Conservation (phyloP, 2,329 filamentous ascomycete species). For the Trichophyton benhamiae region DNA sequence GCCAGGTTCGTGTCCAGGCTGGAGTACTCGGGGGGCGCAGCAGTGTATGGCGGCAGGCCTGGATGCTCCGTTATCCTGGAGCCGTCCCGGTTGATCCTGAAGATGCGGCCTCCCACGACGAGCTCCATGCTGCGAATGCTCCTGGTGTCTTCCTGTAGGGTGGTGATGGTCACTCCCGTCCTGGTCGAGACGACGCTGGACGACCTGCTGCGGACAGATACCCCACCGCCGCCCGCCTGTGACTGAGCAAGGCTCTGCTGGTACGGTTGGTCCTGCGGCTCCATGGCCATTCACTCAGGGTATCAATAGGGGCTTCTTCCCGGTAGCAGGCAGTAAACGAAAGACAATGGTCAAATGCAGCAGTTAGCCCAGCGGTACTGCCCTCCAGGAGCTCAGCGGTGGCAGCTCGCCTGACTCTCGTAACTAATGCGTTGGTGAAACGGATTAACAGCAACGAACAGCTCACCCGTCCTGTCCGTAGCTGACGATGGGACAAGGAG, state of each 20-base stretch:
- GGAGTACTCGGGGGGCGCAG: constrained; percentile 4
- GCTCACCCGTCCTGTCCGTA: too few species aligned
- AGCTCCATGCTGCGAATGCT: constrained; percentile 22
- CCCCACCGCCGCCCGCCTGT: background rate
- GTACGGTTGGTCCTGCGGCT: background rate
- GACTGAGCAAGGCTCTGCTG: background rate
- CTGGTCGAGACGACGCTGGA: constrained; percentile 22
- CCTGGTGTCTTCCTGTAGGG: constrained; percentile 16
- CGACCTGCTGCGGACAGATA: constrained; percentile 16
- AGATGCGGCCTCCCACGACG: constrained; percentile 19
- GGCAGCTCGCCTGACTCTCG: too few species aligned
- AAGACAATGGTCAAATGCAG: too few species aligned
- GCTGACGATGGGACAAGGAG: too few species aligned
- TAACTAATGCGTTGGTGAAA: too few species aligned
- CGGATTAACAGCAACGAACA: too few species aligned
- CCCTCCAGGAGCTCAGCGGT: background rate
- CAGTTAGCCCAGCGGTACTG: background rate
- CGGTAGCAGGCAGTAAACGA: too few species aligned
- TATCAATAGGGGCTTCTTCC: background rate
- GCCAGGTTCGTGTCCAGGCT: background rate
- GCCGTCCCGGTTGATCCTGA: constrained; percentile 23
- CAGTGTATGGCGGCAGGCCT: constrained; percentile 15
- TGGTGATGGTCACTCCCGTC: constrained; percentile 20
- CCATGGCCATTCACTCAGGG: background rate
- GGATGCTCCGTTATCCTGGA: constrained; percentile 17